Conservation (phyloP, 2,329 filamentous ascomycete species). For the Sarocladiaceae sp. region DNA sequence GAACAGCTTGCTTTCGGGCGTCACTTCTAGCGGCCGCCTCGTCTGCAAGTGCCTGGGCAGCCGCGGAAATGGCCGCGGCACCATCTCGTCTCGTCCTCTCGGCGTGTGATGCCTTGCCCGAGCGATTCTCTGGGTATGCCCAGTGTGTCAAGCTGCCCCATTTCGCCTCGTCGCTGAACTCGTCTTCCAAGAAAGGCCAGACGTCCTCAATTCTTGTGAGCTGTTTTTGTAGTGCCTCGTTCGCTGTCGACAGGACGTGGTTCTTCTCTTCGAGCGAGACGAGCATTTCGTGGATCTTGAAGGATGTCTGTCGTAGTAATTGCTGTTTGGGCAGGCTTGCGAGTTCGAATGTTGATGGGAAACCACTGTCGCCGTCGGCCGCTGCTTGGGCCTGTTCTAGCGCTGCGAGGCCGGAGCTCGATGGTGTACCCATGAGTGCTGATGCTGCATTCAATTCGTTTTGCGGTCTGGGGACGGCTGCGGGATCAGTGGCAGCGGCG, state of each 20-base stretch:
- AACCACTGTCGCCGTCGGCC: conserved; percentile 38
- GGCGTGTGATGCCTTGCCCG: conserved; percentile 57
- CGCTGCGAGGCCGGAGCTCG: conserved; percentile 33
- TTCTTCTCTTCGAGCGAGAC: conserved; percentile 96
- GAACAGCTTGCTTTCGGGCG: conserved; percentile 74
- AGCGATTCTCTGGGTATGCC: conserved; percentile 87
- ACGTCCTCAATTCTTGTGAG: conserved; percentile 80
- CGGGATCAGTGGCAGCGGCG: conserved; percentile 54
- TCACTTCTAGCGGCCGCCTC: conserved; percentile 84
- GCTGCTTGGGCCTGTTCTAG: conserved; percentile 26
- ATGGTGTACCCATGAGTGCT: not conserved
- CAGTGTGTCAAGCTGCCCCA: conserved; percentile 89
- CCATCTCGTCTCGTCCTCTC: conserved; percentile 77
- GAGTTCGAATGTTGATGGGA: conserved; percentile 44
- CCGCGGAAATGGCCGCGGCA: conserved; percentile 71
- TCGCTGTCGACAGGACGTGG: conserved; percentile 89
- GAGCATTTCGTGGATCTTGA: conserved; percentile 78
- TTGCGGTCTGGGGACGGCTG: conserved; percentile 40
- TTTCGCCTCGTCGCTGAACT: conserved; percentile 93
- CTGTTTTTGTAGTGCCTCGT: conserved; percentile 82
- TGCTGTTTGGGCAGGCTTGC: conserved; percentile 64
- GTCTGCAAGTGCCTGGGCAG: conserved; percentile 71
- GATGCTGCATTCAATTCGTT: conserved; percentile 17
- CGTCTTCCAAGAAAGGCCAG: conserved; percentile 78
- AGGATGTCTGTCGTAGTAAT: conserved; percentile 73